A percentile compares a stretch with the other conserved stretches of the same genome.
These are phyloP conservation scores for Astrothelium macrocarpum DNA, from an alignment of 495 filamentous ascomycete genomes.

Conservation along the genomic window DNA sequence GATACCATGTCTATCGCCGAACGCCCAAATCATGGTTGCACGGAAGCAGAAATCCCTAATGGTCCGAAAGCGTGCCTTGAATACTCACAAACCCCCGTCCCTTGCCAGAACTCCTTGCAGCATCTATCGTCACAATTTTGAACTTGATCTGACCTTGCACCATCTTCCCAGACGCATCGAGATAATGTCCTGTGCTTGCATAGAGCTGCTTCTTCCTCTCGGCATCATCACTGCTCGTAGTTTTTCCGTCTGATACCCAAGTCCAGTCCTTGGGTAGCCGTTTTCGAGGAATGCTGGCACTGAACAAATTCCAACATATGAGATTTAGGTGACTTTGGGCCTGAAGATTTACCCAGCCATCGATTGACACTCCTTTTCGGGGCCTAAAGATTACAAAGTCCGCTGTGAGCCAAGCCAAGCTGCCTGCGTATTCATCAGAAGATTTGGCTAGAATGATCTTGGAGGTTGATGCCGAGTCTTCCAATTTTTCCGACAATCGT, in stretches of 20 bases:
- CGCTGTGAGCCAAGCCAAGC: constrained; percentile 61
- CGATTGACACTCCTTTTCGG: constrained; percentile 44
- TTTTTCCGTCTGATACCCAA: constrained; percentile 35
- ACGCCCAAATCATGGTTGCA: too few relatives aligned
- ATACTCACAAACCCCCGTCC: constrained; percentile 57
- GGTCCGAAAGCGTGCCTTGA: constrained; percentile 55
- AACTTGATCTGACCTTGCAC: constrained; percentile 54
- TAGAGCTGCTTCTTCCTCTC: constrained; percentile 13
- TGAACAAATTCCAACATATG: constrained; percentile 66
- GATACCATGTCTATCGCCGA: too few relatives aligned
- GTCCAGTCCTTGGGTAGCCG: constrained; percentile 58
- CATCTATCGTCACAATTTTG: constrained; percentile 54
- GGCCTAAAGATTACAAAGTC: constrained; percentile 65
- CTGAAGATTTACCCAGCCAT: constrained; percentile 62
- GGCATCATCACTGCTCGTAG: constrained; percentile 10
- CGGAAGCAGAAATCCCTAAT: too few relatives aligned
- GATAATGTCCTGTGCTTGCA: constrained; percentile 46
- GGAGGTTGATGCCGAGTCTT: constrained; percentile 24
- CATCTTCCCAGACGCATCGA: constrained; percentile 51
- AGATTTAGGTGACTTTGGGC: constrained; percentile 63
- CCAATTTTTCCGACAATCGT: constrained; percentile 26
- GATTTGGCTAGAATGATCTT: constrained; percentile 43
- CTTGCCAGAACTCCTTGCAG: constrained; percentile 39
- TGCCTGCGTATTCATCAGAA: constrained; percentile 58
- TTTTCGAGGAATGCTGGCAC: constrained; percentile 56